A percentile compares a stretch with the other conserved stretches of the same genome.
Evolutionary conservation across 768 basidiomycete genomes (phyloP).

Genomic region (Auricularia sp.): DNA sequence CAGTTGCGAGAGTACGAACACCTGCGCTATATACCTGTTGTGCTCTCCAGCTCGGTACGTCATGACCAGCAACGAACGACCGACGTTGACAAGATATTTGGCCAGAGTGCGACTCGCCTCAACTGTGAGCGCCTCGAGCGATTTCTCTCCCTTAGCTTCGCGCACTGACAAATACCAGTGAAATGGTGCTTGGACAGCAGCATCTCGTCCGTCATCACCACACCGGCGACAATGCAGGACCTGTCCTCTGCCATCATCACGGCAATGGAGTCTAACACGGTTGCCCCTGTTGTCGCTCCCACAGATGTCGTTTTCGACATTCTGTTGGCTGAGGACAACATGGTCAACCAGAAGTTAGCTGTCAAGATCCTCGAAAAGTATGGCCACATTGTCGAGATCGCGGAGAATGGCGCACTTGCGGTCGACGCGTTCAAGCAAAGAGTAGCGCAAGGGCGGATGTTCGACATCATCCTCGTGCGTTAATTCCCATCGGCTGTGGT

Average conservation of each 20-base stretch:
- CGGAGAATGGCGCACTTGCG: conserved; percentile 91
- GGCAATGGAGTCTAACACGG: conserved; percentile 89
- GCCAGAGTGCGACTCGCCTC: conserved; percentile 36
- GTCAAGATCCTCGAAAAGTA: conserved; percentile 95
- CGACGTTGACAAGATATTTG: neutral
- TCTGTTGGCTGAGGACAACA: conserved; percentile 91
- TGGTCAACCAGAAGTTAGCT: conserved; percentile 92
- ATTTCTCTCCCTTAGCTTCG: conserved; percentile 7
- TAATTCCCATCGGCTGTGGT: neutral
- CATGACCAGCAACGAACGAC: neutral
- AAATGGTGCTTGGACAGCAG: conserved; percentile 97
- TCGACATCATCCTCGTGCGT: conserved; percentile 85
- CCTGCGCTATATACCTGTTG: conserved; percentile 91
- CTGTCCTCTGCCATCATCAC: conserved; percentile 86
- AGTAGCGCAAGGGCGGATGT: conserved; percentile 58
- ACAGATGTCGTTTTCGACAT: conserved; percentile 87
- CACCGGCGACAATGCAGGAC: conserved; percentile 80
- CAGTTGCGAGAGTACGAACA: conserved; percentile 86
- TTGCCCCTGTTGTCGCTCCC: conserved; percentile 74
- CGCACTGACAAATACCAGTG: conserved; percentile 36
- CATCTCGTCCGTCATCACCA: conserved; percentile 89
- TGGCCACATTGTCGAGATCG: conserved; percentile 91
- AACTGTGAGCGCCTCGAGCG: conserved; percentile 45
- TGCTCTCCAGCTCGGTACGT: conserved; percentile 66
- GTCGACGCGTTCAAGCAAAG: conserved; percentile 85